Evolutionary conservation across 2,329 filamentous ascomycete genomes (phyloP).

Genomic region (Phyllosticta capitalensis): DNA sequence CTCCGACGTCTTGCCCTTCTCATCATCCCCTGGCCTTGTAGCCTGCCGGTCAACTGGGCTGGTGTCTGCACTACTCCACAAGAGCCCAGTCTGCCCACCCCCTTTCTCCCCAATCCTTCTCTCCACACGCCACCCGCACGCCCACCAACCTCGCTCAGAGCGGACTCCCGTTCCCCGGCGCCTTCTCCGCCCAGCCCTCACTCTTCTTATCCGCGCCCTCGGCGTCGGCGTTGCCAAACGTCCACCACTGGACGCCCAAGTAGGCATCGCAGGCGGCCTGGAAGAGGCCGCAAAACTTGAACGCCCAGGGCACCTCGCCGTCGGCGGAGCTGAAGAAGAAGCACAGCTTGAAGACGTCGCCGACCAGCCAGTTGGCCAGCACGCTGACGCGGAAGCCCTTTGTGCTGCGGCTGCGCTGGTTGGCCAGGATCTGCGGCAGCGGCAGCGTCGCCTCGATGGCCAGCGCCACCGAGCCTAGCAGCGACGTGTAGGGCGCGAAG

Average conservation of each 20-base stretch:
- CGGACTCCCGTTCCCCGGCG: neutral
- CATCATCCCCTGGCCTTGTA: no score
- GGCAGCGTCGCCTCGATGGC: conserved; percentile 74
- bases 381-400: conserved; percentile 70
- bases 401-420: conserved; percentile 58
- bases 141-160: neutral
- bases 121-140: no score
- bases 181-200: neutral
- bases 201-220: neutral
- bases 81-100: no score
- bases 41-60: no score
- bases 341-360: conserved; percentile 72
- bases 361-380: conserved; percentile 66
- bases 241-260: conserved; percentile 61
- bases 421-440: conserved; percentile 67
- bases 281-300: conserved; percentile 75
- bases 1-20: no score
- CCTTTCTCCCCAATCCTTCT: no score
- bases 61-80: no score
- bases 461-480: conserved; percentile 67
- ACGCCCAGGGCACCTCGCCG: conserved; percentile 62
- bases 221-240: conserved; percentile 23
- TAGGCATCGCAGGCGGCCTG: conserved; percentile 68
- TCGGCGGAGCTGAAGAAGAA: conserved; percentile 59
- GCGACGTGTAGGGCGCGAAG: conserved; percentile 56